Base-by-base conservation (phyloP, 495 filamentous ascomycete genomes). In the Polyplosphaeria fusca region DNA sequence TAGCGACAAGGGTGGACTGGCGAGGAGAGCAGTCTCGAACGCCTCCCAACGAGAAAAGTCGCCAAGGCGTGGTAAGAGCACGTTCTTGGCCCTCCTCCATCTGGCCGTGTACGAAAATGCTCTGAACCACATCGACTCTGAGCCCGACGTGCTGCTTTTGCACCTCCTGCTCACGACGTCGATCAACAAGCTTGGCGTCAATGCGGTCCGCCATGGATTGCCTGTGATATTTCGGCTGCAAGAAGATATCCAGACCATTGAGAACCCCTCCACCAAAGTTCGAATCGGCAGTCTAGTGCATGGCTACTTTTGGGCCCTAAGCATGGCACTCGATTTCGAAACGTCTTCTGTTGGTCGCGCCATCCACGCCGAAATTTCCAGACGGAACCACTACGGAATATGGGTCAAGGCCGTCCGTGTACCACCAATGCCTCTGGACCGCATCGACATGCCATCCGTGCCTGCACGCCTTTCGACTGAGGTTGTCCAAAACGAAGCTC, bases 161-260 rank as follows among this genome's bases (percentile, higher is more conserved):
- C 87, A 95, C 60, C 74, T 91, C 9, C 72, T 96, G 16, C 76
- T 95, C 35, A 70, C 79, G 2, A 86, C 78, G 50, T 76, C 95
- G 2, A 81, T 89, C 27, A 79, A 82, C 42, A 85, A 84, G 46
- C 77, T 95, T 2, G 89, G 91, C n/a, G 81, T 95, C 28, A 94
- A 95, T 67, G 86, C 87, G 14, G 81, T 78, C n/a, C 76, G 83
- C 49, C 84, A 79, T 61, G 88, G 89, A 0, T 70, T 95, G 45
- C 88, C 91, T 24, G 93, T 96, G 91, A 81, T 95, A 14, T 78
- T 91, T 66, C 80, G 85, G 43, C 79, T 96, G 16, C 91, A 95
- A 66, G 88, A 91, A 58, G 89, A 94, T 63, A 84, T 91, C 48
- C 78, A 80, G 47, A 79, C 79, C 18, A 77, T 82, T 4, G 82